A percentile compares a stretch with the other conserved stretches of the same genome.
phyloP scores from a whole-genome alignment of 2,329 filamentous ascomycete genomes.

The Hymenoscyphus fraxineus region DNA sequence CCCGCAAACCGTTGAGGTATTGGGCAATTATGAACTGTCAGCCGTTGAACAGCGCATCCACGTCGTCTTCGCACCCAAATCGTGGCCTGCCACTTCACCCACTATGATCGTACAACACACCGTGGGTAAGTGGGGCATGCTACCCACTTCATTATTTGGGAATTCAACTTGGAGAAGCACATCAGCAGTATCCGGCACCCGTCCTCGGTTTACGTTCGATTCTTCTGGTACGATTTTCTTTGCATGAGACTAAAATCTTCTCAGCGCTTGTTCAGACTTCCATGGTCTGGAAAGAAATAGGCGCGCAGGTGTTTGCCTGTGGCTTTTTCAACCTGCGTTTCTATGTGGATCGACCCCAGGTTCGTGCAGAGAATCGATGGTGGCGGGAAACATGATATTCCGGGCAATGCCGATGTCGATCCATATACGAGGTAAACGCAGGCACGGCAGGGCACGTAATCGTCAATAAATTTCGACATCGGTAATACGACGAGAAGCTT shows the following conservation, averaged over 20 bases:
- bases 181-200: neutral
- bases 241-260: neutral
- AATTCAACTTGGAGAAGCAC: neutral
- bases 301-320: no score
- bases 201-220: neutral
- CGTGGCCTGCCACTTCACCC: slow-evolving; percentile 12
- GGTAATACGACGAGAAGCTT: no score
- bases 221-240: neutral
- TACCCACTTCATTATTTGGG: neutral
- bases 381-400: neutral
- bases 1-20: neutral
- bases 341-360: no score
- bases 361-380: neutral
- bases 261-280: neutral
- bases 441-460: neutral
- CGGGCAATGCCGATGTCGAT: neutral
- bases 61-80: slow-evolving; percentile 9
- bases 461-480: no score
- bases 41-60: slow-evolving; percentile 12
- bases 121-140: slow-evolving; percentile 5
- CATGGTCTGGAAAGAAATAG: no score
- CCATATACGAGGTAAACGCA: neutral
- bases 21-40: slow-evolving; percentile 11
- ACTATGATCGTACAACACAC: slow-evolving; percentile 12
- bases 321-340: no score